Evolutionary conservation across 192 early-diverging fungal genomes (phyloP), one percentile per base, ranked within the genome.

Genomic region (Coemansia sp.): DNA sequence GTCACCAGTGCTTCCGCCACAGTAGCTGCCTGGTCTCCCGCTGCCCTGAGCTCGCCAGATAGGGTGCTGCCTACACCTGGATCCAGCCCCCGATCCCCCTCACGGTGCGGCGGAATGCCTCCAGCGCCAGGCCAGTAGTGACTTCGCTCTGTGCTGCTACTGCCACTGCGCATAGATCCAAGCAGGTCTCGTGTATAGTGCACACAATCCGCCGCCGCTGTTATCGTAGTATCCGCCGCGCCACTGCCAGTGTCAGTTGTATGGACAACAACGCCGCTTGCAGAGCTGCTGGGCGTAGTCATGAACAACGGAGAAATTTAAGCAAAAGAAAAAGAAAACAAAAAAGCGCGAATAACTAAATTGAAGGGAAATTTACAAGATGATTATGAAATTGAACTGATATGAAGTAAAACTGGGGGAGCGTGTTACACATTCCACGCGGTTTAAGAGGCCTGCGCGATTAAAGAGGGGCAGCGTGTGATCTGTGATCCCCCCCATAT

Each of bases 91-190:
- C 66, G 66, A 55, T 77, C 76, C 9, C 24, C 53, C 21, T 65
- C 70, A 9, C 66, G 59, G 39, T 79, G 67, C 2, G 68, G 71
- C n/a, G 76, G 68, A 46, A 73, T 73, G 9, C 71, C 71, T 3
- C 71, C 76, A 16, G 76, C 60, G 3, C 18, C 43, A 2, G 71
- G 21, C 76, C 76, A 79, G 63, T 63, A 79, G 65, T 73, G 71
- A 42, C 73, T 71, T 45, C 63, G 71, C 59, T 73, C 76, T 24
- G 42, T 64, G 42, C 26, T 31, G 16, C 26, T 33, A 67, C 59
- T 20, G 33, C 28, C 21, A 43, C 40, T 48, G 24, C 51, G 51
- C 28, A 55, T 55, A n/a, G 51, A 55, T 55, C 51, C 51, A 55
- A 55, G 33, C 51, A 55, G 51, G 14, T 55, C 51, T 31, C 51